phyloP scores from a whole-genome alignment of 768 basidiomycete genomes.

The Russula brevipes region DNA sequence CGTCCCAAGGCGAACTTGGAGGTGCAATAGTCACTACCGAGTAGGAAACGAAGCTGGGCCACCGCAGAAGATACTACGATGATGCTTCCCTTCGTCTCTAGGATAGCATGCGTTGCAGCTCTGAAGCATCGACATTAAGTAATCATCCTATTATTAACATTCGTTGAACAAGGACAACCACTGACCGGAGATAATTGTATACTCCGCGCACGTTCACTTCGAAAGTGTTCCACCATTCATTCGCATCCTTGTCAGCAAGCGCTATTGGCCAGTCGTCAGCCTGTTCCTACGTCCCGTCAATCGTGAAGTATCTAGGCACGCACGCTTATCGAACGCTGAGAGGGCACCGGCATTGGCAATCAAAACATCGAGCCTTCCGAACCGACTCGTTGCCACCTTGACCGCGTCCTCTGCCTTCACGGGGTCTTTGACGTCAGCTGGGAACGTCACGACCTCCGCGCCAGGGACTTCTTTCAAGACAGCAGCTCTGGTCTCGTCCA shows the following conservation, averaged over 20 bases:
- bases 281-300: too few species aligned
- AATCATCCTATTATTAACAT: neutral
- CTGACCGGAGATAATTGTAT: slow-evolving; percentile 20
- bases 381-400: slow-evolving; percentile 24
- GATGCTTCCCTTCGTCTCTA: slow-evolving; percentile 10
- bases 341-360: slow-evolving; percentile 30
- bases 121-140: neutral
- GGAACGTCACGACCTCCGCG: slow-evolving; percentile 24
- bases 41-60: slow-evolving; percentile 4
- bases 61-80: neutral
- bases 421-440: slow-evolving; percentile 28
- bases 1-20: slow-evolving; percentile 14
- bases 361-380: slow-evolving; percentile 31
- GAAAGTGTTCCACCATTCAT: slow-evolving; percentile 11
- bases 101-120: neutral
- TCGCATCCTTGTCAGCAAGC: neutral
- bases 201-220: slow-evolving; percentile 14
- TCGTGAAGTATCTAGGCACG: neutral
- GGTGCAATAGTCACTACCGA: neutral
- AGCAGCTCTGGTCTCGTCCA: slow-evolving; percentile 26
- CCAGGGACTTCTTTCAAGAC: slow-evolving; percentile 20
- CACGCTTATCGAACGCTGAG: neutral
- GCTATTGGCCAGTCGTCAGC: neutral
- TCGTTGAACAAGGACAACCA: neutral
- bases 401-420: slow-evolving; percentile 28